Evolutionary conservation across 768 basidiomycete genomes (phyloP).

Genomic region (Pleurotus citrinopileatus): DNA sequence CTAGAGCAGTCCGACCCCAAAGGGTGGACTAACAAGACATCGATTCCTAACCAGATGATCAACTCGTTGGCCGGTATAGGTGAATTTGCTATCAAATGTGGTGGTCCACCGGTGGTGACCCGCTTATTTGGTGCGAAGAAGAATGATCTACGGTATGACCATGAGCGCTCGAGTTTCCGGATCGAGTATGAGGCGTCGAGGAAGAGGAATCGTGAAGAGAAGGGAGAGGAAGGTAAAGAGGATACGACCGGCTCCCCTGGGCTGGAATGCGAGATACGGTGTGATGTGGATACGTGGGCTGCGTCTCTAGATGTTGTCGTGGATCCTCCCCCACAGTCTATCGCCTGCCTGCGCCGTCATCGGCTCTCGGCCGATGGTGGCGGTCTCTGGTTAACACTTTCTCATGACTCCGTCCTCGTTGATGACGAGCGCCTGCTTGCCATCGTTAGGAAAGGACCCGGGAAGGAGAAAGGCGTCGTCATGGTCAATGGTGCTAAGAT

Average conservation of each 20-base stretch:
- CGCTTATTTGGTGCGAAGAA: conserved; percentile 76
- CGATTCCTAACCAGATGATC: conserved; percentile 94
- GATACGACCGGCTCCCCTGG: conserved; percentile 37
- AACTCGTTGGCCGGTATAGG: conserved; percentile 86
- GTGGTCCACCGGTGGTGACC: conserved; percentile 91
- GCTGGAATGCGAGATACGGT: conserved; percentile 88
- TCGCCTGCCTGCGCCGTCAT: conserved; percentile 84
- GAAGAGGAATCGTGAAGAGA: conserved; percentile 32
- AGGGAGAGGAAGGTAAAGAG: conserved; percentile 23
- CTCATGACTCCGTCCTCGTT: conserved; percentile 77
- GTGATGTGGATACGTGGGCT: conserved; percentile 90
- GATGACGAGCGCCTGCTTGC: conserved; percentile 73
- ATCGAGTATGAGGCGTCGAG: conserved; percentile 79
- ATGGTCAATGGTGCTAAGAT: conserved; percentile 89
- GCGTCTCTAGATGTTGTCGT: conserved; percentile 82
- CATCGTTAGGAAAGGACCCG: conserved; percentile 73
- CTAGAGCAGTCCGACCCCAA: conserved; percentile 97
- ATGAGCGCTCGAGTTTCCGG: conserved; percentile 77
- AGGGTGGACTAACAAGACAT: conserved; percentile 94
- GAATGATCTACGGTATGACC: conserved; percentile 78
- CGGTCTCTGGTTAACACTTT: conserved; percentile 91
- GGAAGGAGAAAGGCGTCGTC: conserved; percentile 78
- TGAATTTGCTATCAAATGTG: conserved; percentile 93
- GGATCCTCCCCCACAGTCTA: conserved; percentile 85
- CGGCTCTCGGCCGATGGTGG: conserved; percentile 84